phyloP scores from a whole-genome alignment of 78 protist genomes.

The Chrysochromulina tobinii region DNA sequence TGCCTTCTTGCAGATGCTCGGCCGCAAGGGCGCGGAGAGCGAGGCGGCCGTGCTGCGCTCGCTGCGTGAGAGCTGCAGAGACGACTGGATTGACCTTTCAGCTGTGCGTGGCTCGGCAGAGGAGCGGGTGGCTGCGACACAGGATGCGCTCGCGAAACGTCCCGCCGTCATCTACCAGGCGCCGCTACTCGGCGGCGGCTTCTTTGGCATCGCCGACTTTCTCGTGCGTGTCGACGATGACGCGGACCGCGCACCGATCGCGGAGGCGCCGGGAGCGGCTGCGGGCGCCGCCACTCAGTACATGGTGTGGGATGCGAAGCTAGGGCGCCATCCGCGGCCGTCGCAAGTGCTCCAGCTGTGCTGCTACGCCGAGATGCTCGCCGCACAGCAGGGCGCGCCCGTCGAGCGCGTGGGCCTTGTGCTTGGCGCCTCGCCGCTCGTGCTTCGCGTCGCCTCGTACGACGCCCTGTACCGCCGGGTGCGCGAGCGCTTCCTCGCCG shows the following conservation, averaged over 20 bases:
- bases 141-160: neutral
- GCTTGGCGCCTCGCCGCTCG: neutral
- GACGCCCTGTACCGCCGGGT: neutral
- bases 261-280: neutral
- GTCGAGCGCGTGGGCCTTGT: neutral
- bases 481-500: neutral
- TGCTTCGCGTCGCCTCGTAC: neutral
- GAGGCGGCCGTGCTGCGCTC: neutral
- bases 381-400: neutral
- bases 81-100: neutral
- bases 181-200: neutral
- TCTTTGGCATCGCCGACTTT: neutral
- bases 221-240: neutral
- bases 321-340: neutral
- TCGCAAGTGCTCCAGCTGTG: neutral
- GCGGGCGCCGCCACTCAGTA: neutral
- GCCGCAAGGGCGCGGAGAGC: neutral
- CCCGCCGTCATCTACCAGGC: slow-evolving; percentile 10
- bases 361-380: slow-evolving; percentile 16
- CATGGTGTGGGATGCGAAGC: slow-evolving; percentile 22
- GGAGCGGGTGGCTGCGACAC: neutral
- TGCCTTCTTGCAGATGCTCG: neutral
- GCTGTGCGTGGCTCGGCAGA: neutral
- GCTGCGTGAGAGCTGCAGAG: neutral
- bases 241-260: too few species aligned